Evolutionary conservation across 2,329 filamentous ascomycete species (phyloP), one percentile per base, ranked within the genome.

Genomic region (Aspergillus persii): DNA sequence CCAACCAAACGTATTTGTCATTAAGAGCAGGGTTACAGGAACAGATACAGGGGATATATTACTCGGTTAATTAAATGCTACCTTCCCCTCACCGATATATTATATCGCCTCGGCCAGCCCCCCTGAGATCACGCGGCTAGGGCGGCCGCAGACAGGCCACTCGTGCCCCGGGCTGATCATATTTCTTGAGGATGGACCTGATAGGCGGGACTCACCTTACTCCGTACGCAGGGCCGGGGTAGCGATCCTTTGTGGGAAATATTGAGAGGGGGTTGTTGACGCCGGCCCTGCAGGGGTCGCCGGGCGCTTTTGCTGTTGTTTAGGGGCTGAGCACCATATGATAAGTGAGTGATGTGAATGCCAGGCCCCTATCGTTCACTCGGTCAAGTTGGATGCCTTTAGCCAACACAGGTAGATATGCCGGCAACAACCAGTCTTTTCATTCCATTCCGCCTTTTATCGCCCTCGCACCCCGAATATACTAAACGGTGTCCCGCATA

Each of bases 311-410:
- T 53, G 50, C 50, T 29, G 26, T 41, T 39, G 4, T 53, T 41
- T 18, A 18, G 50, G 31, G 50, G 8, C 50, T 41, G 50, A 29
- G 30, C 31, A 11, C 33, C 33, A 41, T 53, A 44, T 53, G 4
- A 53, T 53, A 53, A n/a, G n/a, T n/a, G n/a, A 53, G 33, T 31
- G 41, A 53, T 41, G 50, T 53, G 33, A 44, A 27, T 23, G 15
- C 50, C 50, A 53, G 50, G 33, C 33, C 50, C n/a, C 50, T 44
- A 41, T 41, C 50, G 30, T 53, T 18, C 23, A 53, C 50, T n/a
- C 29, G 50, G 23, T 31, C 18, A 53, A 44, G 31, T 53, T 41
- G 18, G 33, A n/a, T 4, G 6, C 26, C 12, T 44, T 53, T 23
- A 53, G 9, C 50, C 50, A 53, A 53, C 8, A 5, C 41, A 53